Evolutionary conservation across 495 filamentous ascomycete genomes (phyloP).

Genomic region (Neurospora sp.): DNA sequence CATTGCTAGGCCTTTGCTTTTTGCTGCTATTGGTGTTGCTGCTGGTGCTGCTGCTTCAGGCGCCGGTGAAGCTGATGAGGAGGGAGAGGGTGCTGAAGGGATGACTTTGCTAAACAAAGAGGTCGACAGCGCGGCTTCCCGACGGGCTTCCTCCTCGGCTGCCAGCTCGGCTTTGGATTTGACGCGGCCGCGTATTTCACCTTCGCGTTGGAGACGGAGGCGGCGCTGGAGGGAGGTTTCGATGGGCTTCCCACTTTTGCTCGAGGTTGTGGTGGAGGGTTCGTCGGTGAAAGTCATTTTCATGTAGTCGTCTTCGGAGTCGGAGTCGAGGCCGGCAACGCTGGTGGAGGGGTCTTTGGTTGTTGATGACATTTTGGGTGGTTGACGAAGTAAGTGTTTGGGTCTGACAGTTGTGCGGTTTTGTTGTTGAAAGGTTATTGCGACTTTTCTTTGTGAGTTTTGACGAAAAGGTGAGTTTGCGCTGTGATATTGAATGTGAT

Average conservation of each 20-base stretch:
- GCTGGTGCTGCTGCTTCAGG: neutral
- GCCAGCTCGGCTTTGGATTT: conserved; percentile 79
- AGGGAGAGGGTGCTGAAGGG: neutral
- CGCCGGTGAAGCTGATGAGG: neutral
- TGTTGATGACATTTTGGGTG: neutral
- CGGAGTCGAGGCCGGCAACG: neutral
- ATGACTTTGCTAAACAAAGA: conserved; percentile 47
- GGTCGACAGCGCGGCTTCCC: conserved; percentile 63
- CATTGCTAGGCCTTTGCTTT: conserved; percentile 83
- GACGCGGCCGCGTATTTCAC: conserved; percentile 47
- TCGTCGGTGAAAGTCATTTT: conserved; percentile 45
- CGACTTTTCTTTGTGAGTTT: neutral
- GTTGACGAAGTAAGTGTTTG: neutral
- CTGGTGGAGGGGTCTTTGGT: neutral
- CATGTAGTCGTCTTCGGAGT: conserved; percentile 53
- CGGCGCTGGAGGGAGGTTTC: conserved; percentile 51
- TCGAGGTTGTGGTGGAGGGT: neutral
- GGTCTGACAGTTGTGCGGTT: neutral
- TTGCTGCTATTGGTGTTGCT: conserved; percentile 11
- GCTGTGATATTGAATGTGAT: neutral
- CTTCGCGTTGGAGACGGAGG: conserved; percentile 44
- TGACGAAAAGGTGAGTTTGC: neutral
- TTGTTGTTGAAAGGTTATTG: neutral
- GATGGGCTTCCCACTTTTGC: conserved; percentile 3
- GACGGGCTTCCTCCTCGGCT: conserved; percentile 53